phyloP scores from a whole-genome alignment of 2,329 filamentous ascomycete species.

The Plenodomus biglobosus region DNA sequence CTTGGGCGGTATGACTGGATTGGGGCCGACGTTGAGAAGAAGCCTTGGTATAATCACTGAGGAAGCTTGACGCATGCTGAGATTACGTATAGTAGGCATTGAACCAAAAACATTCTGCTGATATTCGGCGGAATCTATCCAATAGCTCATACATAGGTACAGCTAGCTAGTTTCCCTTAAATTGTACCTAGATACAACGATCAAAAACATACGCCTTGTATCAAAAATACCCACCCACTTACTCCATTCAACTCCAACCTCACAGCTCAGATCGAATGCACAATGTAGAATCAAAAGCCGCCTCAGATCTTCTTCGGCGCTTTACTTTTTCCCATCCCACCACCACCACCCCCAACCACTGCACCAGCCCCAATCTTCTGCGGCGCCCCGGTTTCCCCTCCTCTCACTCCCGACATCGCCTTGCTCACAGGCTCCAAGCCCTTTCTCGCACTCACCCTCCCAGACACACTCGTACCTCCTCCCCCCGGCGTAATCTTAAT shows the following conservation, averaged over 20 bases:
- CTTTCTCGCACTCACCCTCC: constrained; percentile 14
- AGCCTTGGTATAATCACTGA: constrained; percentile 16
- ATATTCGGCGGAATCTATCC: too few species aligned
- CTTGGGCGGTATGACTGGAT: constrained; percentile 17
- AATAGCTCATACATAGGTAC: too few species aligned
- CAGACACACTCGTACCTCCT: constrained; percentile 22
- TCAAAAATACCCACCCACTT: too few species aligned
- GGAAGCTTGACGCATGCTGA: too few species aligned
- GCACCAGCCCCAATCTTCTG: not conserved
- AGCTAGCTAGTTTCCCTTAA: too few species aligned
- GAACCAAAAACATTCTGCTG: not conserved
- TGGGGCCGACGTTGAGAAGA: constrained; percentile 10
- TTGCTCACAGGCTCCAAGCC: not conserved
- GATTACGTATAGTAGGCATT: too few species aligned
- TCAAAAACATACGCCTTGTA: too few species aligned
- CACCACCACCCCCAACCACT: not conserved
- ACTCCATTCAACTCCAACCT: not conserved
- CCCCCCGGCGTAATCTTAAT: constrained; percentile 38
- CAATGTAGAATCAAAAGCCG: too few species aligned
- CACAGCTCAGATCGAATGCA: too few species aligned
- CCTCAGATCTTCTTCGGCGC: constrained; percentile 9
- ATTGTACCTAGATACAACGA: too few species aligned
- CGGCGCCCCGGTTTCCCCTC: too few species aligned
- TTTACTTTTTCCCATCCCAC: constrained; percentile 5
- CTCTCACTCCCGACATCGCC: not conserved